These are phyloP conservation scores for Russula earlei DNA, from an alignment of 768 basidiomycete genomes.

Conservation along the genomic window DNA sequence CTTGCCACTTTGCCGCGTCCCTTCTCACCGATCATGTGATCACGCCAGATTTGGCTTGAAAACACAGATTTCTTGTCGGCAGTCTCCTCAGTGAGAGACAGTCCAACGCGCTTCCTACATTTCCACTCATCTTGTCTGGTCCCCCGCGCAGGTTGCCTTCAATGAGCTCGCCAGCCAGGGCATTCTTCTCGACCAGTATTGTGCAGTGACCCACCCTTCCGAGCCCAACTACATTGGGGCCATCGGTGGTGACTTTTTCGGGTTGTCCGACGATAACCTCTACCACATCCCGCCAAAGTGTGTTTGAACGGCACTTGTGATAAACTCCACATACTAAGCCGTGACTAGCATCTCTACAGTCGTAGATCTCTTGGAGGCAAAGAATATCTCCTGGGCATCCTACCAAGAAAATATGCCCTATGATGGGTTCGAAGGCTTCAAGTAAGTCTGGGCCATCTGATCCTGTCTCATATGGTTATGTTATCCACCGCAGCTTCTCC, in stretches of 20 bases:
- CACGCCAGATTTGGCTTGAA: slow-evolving; percentile 46
- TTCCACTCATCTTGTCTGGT: slow-evolving; percentile 6
- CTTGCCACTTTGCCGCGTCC: neutral
- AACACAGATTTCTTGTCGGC: slow-evolving; percentile 44
- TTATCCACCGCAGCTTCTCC: slow-evolving; percentile 24
- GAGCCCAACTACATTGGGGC: slow-evolving; percentile 51
- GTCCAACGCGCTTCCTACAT: too few species aligned
- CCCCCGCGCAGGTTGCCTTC: slow-evolving; percentile 25
- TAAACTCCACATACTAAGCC: neutral
- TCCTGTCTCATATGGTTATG: neutral
- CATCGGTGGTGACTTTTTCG: slow-evolving; percentile 46
- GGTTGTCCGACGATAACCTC: slow-evolving; percentile 35
- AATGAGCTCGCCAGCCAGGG: slow-evolving; percentile 39
- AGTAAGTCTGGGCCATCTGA: slow-evolving; percentile 2
- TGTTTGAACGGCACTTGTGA: neutral
- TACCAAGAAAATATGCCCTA: slow-evolving; percentile 53
- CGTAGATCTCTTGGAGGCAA: slow-evolving; percentile 50
- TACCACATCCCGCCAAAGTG: slow-evolving; percentile 24
- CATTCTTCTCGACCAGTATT: slow-evolving; percentile 35
- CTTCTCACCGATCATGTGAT: neutral
- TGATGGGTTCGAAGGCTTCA: slow-evolving; percentile 32
- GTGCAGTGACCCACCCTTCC: slow-evolving; percentile 47
- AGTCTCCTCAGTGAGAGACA: too few species aligned
- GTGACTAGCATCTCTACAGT: slow-evolving; percentile 35
- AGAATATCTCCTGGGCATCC: slow-evolving; percentile 48